Evolutionary conservation across 2,329 filamentous ascomycete genomes (phyloP).

Genomic region (Thermoascus crustaceus): DNA sequence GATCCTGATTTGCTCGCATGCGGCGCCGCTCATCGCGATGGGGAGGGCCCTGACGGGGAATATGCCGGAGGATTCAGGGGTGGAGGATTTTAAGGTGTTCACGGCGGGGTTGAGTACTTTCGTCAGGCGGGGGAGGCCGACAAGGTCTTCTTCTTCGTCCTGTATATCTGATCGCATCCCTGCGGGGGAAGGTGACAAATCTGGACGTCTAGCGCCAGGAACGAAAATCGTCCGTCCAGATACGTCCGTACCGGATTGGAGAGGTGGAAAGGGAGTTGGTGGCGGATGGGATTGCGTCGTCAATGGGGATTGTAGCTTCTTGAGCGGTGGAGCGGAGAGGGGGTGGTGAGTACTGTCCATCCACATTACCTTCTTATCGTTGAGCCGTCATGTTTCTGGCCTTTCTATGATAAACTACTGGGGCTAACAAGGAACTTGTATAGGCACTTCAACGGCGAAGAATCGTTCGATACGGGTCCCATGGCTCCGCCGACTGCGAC

Average conservation of each 20-base stretch:
- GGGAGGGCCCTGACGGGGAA: slow-evolving; percentile 72
- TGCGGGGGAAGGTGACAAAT: slow-evolving; percentile 21
- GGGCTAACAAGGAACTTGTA: slow-evolving; percentile 4
- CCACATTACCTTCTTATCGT: slow-evolving; percentile 15
- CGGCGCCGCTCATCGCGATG: slow-evolving; percentile 78
- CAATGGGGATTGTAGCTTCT: slow-evolving; percentile 79
- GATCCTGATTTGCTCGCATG: slow-evolving; percentile 79
- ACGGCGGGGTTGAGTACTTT: slow-evolving; percentile 75
- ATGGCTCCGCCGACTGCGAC: slow-evolving; percentile 19
- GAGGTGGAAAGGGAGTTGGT: slow-evolving; percentile 51
- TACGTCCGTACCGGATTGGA: slow-evolving; percentile 42
- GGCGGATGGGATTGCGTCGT: slow-evolving; percentile 73
- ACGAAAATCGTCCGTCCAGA: slow-evolving; percentile 19
- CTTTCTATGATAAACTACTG: no score
- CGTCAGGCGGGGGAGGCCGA: slow-evolving; percentile 35
- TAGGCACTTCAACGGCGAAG: slow-evolving; percentile 41
- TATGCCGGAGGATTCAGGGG: slow-evolving; percentile 62
- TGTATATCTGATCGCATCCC: no score
- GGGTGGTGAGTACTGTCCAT: slow-evolving; percentile 74
- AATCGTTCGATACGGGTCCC: slow-evolving; percentile 35
- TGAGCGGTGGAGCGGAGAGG: slow-evolving; percentile 72
- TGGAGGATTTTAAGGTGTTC: slow-evolving; percentile 76
- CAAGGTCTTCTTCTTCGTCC: slow-evolving; percentile 1
- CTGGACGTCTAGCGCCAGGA: slow-evolving; percentile 17
- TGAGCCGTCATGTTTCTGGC: no score